phyloP scores from a whole-genome alignment of 2,329 filamentous ascomycete genomes.

The Paecilomyces variotii region DNA sequence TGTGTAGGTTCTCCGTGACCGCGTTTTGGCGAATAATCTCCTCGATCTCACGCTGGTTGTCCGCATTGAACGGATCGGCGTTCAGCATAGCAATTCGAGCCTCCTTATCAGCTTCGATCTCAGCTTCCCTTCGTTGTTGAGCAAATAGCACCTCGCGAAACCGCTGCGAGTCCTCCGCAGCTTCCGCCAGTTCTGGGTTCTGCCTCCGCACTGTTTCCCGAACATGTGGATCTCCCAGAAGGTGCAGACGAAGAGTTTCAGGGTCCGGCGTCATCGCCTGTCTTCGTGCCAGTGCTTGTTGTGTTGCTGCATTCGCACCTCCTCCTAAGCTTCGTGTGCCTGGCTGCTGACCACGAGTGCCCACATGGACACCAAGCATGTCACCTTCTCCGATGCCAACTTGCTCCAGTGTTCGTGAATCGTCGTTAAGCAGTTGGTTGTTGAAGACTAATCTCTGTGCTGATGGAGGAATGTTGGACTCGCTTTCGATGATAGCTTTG shows the following conservation, averaged over 20 bases:
- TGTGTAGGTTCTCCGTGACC: slow-evolving; percentile 91
- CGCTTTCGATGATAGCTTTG: slow-evolving; percentile 80
- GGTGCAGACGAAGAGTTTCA: slow-evolving; percentile 73
- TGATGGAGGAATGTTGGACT: slow-evolving; percentile 63
- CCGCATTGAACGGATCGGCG: slow-evolving; percentile 87
- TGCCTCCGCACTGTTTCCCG: slow-evolving; percentile 62
- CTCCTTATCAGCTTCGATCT: slow-evolving; percentile 67
- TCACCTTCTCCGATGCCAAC: slow-evolving; percentile 79
- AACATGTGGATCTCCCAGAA: slow-evolving; percentile 69
- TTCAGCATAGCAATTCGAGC: slow-evolving; percentile 79
- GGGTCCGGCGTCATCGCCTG: slow-evolving; percentile 48
- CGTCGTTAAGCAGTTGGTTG: slow-evolving; percentile 68
- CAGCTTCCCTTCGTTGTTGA: slow-evolving; percentile 61
- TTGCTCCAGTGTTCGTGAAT: slow-evolving; percentile 72
- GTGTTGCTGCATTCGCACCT: slow-evolving; percentile 18
- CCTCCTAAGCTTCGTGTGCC: slow-evolving; percentile 19
- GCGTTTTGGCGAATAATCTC: slow-evolving; percentile 94
- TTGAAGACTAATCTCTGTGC: slow-evolving; percentile 87
- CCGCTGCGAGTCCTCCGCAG: slow-evolving; percentile 63
- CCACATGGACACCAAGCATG: slow-evolving; percentile 81
- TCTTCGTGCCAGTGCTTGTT: slow-evolving; percentile 21
- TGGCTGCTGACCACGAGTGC: slow-evolving; percentile 21
- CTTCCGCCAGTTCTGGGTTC: slow-evolving; percentile 68
- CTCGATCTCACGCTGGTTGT: slow-evolving; percentile 85
- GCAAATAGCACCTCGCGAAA: slow-evolving; percentile 67